Evolutionary conservation across 1,284 basidiomycete species (phyloP).

Genomic region (Pisolithus thermaeus): DNA sequence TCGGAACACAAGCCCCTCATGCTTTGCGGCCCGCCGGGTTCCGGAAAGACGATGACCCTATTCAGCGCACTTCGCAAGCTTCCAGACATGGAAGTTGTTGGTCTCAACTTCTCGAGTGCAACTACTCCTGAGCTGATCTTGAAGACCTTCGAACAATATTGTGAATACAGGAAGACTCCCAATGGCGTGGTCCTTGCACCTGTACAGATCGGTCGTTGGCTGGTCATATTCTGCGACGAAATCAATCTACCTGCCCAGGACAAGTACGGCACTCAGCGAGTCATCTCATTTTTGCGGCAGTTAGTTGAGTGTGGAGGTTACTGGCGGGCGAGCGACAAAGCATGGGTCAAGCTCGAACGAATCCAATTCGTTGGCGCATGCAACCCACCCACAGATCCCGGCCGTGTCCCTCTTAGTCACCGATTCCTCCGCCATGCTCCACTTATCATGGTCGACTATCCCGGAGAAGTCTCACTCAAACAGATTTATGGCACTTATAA

Average conservation of each 20-base stretch:
- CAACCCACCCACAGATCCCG: slow-evolving; percentile 99
- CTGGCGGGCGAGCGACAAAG: slow-evolving; percentile 92
- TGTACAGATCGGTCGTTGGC: slow-evolving; percentile 93
- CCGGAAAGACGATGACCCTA: slow-evolving; percentile 99
- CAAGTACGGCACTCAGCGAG: slow-evolving; percentile 97
- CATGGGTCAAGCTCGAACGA: slow-evolving; percentile 96
- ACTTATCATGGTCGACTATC: slow-evolving; percentile 99
- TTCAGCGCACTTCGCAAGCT: slow-evolving; percentile 97
- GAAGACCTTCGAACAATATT: slow-evolving; percentile 99
- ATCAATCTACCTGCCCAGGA: slow-evolving; percentile 97
- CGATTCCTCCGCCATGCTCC: slow-evolving; percentile 98
- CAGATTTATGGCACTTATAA: slow-evolving; percentile 99
- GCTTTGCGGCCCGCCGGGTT: slow-evolving; percentile 98
- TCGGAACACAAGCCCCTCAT: slow-evolving; percentile 98
- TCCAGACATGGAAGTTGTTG: slow-evolving; percentile 98
- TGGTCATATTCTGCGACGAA: slow-evolving; percentile 99
- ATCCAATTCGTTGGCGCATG: slow-evolving; percentile 99
- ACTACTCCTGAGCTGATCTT: slow-evolving; percentile 97
- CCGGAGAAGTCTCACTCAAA: slow-evolving; percentile 93
- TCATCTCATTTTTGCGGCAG: slow-evolving; percentile 98
- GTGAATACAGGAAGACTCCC: slow-evolving; percentile 97
- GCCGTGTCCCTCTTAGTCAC: slow-evolving; percentile 95
- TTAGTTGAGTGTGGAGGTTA: slow-evolving; percentile 94
- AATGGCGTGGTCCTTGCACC: slow-evolving; percentile 95
- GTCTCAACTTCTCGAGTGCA: slow-evolving; percentile 98